Base-by-base conservation (phyloP, 805 yeast genomes). In the Candida qinlingensis region DNA sequence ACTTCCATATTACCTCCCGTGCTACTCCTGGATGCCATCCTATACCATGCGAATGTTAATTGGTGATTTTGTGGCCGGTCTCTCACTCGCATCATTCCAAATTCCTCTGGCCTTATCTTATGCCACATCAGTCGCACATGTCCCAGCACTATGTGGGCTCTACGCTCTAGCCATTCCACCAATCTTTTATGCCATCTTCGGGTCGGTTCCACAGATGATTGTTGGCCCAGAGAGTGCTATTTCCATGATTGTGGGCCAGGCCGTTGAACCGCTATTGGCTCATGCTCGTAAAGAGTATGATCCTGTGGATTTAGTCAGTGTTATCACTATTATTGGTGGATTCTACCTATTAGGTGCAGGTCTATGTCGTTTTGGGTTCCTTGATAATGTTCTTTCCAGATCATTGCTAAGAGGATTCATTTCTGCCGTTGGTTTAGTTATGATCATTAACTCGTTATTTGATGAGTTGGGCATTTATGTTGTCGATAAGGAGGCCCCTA, bases 211-310 rank as follows among this genome's bases (percentile, higher is more conserved):
- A 0, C 84, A 83, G 50, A 80, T 90, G 85, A 81, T 89, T 37
- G 95, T 90, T 19, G 96, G 96, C 0, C 96, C 97, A 1, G 95
- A 90, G 64, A 91, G 92, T 19, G 91, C 96, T 0, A 81, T 88
- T 7, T 87, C 95, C 0, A 71, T 91, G 57, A 81, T 90, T 11
- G 81, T 86, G 28, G 96, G 96, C 2, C 92, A 85, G 57, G 80
- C 85, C 0, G 79, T 87, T 8, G 85, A 83, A 50, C 78, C 74
- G n/a, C 63, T 74, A 41, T 56, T 74, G 27, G 73, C 69, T 26
- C 80, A 70, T 55, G 68, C 69, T 51, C 68, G 57, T 10, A 28
- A 19, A 35, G 68, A 65, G 28, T 56, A 78, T 10, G 69, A 69
- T 41, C 70, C 80, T 0, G 73, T 80, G 35, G 84, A 82, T 53